Conservation (phyloP, 2,329 filamentous ascomycete genomes). For the Aspergillus uvarum region DNA sequence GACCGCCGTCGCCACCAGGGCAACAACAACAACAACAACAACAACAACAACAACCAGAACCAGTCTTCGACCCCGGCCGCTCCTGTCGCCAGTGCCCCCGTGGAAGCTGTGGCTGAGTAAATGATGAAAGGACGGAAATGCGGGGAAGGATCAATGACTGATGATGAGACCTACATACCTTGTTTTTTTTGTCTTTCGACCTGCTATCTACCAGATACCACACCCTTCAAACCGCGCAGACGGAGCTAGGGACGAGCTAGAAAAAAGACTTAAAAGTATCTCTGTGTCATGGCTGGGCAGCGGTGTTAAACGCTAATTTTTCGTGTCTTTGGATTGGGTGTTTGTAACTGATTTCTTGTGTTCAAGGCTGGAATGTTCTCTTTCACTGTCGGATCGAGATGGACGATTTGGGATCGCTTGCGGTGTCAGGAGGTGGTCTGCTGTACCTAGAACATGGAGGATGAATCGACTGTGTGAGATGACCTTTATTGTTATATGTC, state of each 20-base stretch:
- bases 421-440: background rate
- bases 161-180: background rate
- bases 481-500: background rate
- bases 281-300: constrained; percentile 11
- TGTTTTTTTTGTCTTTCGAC: background rate
- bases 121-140: background rate
- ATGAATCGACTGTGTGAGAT: background rate
- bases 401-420: background rate
- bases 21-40: constrained; percentile 25
- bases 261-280: constrained; percentile 9
- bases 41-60: constrained; percentile 25
- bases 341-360: background rate
- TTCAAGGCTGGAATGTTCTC: constrained; percentile 2
- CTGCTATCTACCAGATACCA: constrained; percentile 1
- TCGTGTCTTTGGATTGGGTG: background rate
- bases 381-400: background rate
- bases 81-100: constrained; percentile 19
- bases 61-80: constrained; percentile 25
- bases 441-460: background rate
- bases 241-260: background rate
- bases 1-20: constrained; percentile 36
- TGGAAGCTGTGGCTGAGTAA: constrained; percentile 26
- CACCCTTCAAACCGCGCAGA: background rate
- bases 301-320: constrained; percentile 6
- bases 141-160: background rate